Evolutionary conservation across 2,329 filamentous ascomycete genomes (phyloP).

Genomic region (Diaporthe capsici): DNA sequence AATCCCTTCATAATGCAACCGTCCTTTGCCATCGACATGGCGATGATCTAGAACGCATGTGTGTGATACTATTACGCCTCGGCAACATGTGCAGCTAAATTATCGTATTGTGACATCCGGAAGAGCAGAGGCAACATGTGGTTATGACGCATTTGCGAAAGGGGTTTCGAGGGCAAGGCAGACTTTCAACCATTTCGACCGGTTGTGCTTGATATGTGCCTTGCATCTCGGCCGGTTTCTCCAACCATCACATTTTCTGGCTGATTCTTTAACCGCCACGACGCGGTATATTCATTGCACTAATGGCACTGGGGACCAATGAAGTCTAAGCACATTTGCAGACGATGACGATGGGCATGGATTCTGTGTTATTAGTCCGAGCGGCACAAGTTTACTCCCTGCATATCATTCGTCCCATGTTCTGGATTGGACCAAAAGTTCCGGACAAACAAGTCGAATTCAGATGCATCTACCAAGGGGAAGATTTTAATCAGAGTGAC

Average conservation of each 20-base stretch:
- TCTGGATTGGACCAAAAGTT: neutral
- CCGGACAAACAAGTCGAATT: constrained; percentile 1
- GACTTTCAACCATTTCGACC: neutral
- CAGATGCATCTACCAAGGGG: neutral
- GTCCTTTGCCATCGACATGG: neutral
- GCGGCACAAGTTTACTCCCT: neutral
- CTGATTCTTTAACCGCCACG: neutral
- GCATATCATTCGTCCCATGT: neutral
- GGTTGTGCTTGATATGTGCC: neutral
- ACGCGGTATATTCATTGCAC: neutral
- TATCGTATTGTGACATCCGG: neutral
- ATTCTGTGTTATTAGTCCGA: neutral
- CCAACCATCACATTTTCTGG: neutral
- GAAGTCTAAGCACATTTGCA: neutral
- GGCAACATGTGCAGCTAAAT: neutral
- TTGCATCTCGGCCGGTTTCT: neutral
- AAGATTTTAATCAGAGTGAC: neutral
- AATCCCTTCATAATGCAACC: neutral
- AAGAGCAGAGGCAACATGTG: neutral
- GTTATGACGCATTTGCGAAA: neutral
- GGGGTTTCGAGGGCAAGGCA: neutral
- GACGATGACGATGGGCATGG: neutral
- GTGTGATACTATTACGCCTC: neutral
- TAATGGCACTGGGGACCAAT: neutral
- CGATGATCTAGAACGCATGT: neutral